These are phyloP conservation scores for Tephrocybe sp. DNA, from an alignment of 768 basidiomycete genomes.

Conservation along the genomic window DNA sequence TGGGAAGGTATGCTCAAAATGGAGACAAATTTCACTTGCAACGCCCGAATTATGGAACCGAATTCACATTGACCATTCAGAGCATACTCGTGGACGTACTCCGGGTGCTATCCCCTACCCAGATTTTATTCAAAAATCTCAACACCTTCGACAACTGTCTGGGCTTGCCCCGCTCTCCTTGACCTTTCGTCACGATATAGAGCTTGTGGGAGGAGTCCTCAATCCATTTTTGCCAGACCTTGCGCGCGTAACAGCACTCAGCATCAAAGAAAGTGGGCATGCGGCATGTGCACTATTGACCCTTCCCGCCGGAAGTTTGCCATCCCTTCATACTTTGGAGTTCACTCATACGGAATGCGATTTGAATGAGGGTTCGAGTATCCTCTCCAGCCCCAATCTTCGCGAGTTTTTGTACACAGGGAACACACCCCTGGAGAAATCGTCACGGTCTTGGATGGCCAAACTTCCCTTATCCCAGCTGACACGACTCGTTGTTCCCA, in stretches of 20 bases:
- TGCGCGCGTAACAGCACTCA: background rate
- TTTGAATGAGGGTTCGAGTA: background rate
- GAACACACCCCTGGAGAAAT: background rate
- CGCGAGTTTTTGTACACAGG: background rate
- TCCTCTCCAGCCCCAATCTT: background rate
- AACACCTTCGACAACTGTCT: background rate
- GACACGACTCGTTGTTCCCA: slow-evolving; percentile 1
- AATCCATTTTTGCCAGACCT: slow-evolving; percentile 3
- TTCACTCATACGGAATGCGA: background rate
- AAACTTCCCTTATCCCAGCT: slow-evolving; percentile 7
- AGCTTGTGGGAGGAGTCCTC: background rate
- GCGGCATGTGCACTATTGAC: background rate
- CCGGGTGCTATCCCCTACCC: background rate
- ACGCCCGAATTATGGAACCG: slow-evolving; percentile 7
- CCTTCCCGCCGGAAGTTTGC: background rate
- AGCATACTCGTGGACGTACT: background rate
- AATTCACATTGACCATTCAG: background rate
- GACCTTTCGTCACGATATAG: background rate
- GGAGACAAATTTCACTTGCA: slow-evolving; percentile 2
- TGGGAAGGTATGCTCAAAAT: slow-evolving; percentile 6
- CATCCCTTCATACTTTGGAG: background rate
- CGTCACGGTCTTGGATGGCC: background rate
- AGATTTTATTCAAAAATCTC: background rate
- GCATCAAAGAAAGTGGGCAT: background rate
- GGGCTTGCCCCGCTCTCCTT: background rate